Base-by-base conservation (phyloP, 208 protist genomes). In the Acanthamoeba triangularis region DNA sequence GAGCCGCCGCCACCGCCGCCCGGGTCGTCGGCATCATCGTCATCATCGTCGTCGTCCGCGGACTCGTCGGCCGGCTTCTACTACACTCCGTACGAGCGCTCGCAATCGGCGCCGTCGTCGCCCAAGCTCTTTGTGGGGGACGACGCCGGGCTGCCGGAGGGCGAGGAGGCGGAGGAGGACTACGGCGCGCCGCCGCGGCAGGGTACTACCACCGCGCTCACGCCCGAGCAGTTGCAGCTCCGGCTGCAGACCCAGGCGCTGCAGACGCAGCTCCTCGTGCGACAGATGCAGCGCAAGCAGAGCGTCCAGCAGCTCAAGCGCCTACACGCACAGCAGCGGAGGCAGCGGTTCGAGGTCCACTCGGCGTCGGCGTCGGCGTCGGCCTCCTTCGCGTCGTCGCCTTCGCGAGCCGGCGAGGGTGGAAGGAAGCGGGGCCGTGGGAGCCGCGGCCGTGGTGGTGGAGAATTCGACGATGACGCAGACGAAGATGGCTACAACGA, bases 201-300 rank as follows among this genome's bases (percentile, higher is more conserved):
- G 67, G 0, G 59, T 28, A 28, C 14, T 6, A 28, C 14, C 59
- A 65, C 35, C 23, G 30, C 33, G 25, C 59, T 65, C 35, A 44
- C 67, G 30, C 30, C 25, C 2, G 30, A 76, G 7, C 35, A 33
- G 67, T 41, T 59, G 76, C 76, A 85, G 44, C 47, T 85, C 5
- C 76, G 47, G n/a, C 18, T 85, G 76, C 76, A 85, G n/a, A 85
- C 76, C 4, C 76, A 85, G 13, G 76, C 76, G 47, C 76, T 85
- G 23, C 76, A 85, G n/a, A 85, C 76, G 18, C 76, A 85, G 76
- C 47, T 85, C 28, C 13, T 85, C 11, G 37, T 85, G 14, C 76
- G 76, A 13, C 76, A 85, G 76, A 59, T 59, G 76, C 76, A 85
- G 47, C 76, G 76, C 20, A 49, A 54, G 25, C 35, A 85, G 44